A percentile compares a stretch with the other conserved stretches of the same genome.
These are phyloP conservation scores for Trichoderma orchidacearum DNA, from an alignment of 495 filamentous ascomycete genomes.

Conservation along the genomic window DNA sequence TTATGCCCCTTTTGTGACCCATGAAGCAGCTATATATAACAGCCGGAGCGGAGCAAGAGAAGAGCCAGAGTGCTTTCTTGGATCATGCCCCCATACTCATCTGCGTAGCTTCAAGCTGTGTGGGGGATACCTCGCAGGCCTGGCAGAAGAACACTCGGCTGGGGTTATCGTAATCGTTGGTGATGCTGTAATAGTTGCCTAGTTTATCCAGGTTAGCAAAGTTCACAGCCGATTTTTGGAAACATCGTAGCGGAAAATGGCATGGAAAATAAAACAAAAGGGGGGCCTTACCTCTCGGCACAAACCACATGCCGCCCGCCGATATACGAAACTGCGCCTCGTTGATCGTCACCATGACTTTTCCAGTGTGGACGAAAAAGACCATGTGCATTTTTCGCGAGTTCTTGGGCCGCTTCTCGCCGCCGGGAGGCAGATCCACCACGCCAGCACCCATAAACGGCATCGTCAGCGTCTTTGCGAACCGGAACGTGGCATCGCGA, in stretches of 20 bases:
- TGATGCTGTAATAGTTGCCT: constrained; percentile 81
- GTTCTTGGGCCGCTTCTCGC: constrained; percentile 78
- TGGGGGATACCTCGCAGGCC: constrained; percentile 42
- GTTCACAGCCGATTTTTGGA: too few species aligned
- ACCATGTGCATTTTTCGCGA: constrained; percentile 87
- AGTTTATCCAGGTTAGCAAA: constrained; percentile 6
- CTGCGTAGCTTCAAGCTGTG: constrained; percentile 2
- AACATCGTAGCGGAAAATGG: too few species aligned
- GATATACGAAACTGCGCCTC: constrained; percentile 73
- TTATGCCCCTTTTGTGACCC: too few species aligned
- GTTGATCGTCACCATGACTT: constrained; percentile 62
- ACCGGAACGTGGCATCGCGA: constrained; percentile 60
- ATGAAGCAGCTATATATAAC: too few species aligned
- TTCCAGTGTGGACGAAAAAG: constrained; percentile 75
- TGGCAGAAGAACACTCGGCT: constrained; percentile 78
- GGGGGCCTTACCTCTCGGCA: constrained; percentile 67
- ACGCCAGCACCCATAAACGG: constrained; percentile 80
- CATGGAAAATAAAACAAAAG: constrained; percentile 4
- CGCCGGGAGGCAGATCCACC: constrained; percentile 69
- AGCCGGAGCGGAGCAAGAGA: too few species aligned
- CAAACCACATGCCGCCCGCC: constrained; percentile 81
- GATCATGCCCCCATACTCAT: neutral
- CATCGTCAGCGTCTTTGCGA: constrained; percentile 72
- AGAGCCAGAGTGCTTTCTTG: too few species aligned
- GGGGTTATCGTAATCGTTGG: constrained; percentile 51